Percentiles rank a stretch among this genome's conserved stretches.
These are phyloP conservation scores for Rhodocollybia butyracea DNA, from an alignment of 768 basidiomycete genomes.

Conservation along the genomic window DNA sequence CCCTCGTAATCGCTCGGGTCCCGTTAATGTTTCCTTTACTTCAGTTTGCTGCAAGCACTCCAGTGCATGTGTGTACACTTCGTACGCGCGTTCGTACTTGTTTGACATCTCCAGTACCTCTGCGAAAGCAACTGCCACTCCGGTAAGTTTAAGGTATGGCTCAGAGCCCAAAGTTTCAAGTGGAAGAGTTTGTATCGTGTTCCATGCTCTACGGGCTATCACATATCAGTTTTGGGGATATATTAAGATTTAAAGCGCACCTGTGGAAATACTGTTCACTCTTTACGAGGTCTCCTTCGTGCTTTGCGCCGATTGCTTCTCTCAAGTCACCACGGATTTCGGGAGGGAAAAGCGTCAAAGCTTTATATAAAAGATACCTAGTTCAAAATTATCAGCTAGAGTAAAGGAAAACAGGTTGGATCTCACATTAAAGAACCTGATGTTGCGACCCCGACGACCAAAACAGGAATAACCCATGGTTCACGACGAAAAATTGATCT, in stretches of 20 bases:
- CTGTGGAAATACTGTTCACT: conserved; percentile 51
- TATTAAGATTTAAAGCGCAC: conserved; percentile 31
- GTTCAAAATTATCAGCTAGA: background rate
- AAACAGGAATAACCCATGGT: background rate
- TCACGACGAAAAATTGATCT: background rate
- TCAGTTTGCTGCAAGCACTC: conserved; percentile 26
- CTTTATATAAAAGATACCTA: conserved; percentile 55
- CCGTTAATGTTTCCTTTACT: conserved; percentile 16
- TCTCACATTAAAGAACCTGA: background rate
- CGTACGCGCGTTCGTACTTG: conserved; percentile 33
- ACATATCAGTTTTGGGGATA: conserved; percentile 5
- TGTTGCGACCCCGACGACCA: background rate
- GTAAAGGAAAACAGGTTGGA: background rate
- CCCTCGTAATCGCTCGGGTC: conserved; percentile 32
- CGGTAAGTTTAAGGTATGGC: conserved; percentile 65
- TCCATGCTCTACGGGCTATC: conserved; percentile 46
- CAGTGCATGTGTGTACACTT: conserved; percentile 34
- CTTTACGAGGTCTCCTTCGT: conserved; percentile 49
- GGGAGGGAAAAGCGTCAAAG: conserved; percentile 63
- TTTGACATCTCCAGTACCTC: conserved; percentile 48
- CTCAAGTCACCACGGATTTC: conserved; percentile 64
- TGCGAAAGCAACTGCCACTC: conserved; percentile 60
- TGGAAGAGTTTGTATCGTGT: conserved; percentile 46
- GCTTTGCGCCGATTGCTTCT: conserved; percentile 59
- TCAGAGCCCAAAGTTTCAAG: conserved; percentile 33